Conservation (phyloP, 306 rosid species). For the Quercus variabilis region DNA sequence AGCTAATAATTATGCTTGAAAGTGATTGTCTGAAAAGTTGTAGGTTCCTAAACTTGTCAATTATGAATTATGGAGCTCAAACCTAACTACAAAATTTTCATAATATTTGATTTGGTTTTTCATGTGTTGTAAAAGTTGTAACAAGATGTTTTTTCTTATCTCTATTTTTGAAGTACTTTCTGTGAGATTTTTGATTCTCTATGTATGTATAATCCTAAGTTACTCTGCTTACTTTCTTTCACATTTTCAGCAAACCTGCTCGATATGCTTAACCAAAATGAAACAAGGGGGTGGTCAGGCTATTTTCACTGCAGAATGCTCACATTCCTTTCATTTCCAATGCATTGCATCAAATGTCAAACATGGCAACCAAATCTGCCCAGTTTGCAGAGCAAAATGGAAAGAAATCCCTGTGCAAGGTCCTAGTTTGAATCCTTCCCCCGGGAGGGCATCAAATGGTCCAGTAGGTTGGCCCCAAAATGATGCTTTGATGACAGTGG, state of each 20-base stretch:
- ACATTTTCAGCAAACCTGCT: constrained; percentile 70
- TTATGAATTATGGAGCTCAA: neutral
- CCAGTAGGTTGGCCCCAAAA: constrained; percentile 75
- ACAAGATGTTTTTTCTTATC: neutral
- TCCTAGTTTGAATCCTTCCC: constrained; percentile 53
- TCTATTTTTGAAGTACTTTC: neutral
- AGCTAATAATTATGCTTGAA: neutral
- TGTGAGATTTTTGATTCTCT: neutral
- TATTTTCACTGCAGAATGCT: constrained; percentile 91
- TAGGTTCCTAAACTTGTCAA: neutral
- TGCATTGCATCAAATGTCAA: constrained; percentile 86
- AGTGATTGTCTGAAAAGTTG: neutral
- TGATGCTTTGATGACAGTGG: constrained; percentile 82
- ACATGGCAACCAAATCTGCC: constrained; percentile 92
- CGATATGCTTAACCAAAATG: constrained; percentile 88
- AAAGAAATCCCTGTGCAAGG: constrained; percentile 83
- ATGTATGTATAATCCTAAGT: neutral
- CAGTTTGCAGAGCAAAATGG: constrained; percentile 96
- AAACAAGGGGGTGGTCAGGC: constrained; percentile 95
- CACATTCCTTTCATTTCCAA: constrained; percentile 95
- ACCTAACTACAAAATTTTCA: neutral
- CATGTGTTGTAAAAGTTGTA: neutral
- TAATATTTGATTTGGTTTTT: neutral
- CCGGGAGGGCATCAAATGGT: constrained; percentile 48
- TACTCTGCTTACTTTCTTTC: constrained; percentile 16